Evolutionary conservation across 1,139 yeast species (phyloP).

Genomic region (Tardiomyces blankii): DNA sequence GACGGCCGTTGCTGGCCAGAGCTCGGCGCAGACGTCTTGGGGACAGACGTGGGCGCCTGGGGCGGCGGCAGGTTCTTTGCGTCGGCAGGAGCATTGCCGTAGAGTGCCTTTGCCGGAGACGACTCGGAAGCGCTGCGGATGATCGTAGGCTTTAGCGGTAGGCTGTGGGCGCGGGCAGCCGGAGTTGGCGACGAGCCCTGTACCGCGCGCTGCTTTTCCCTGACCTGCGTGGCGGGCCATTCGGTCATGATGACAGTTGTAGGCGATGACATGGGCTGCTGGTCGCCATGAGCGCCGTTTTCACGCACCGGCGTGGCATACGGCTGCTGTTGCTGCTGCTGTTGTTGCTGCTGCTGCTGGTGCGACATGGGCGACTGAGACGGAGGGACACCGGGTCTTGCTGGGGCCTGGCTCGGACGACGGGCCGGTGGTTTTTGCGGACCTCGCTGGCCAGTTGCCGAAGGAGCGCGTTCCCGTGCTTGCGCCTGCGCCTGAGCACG

Average conservation of each 20-base stretch:
- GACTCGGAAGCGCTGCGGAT: constrained; percentile 7
- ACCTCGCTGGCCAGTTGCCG: background rate
- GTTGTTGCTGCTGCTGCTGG: constrained; percentile 3
- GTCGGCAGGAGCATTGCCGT: constrained; percentile 5
- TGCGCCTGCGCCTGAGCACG: constrained; percentile 10
- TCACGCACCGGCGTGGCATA: constrained; percentile 1
- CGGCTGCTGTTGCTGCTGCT: background rate
- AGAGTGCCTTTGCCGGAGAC: constrained; percentile 22
- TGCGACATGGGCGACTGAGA: background rate
- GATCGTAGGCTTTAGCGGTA: background rate
- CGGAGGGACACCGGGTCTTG: background rate
- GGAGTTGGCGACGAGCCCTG: background rate
- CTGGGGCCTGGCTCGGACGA: background rate
- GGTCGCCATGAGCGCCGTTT: constrained; percentile 19
- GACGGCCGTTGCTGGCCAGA: background rate
- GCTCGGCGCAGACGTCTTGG: constrained; percentile 3
- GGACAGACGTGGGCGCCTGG: constrained; percentile 6
- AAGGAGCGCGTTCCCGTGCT: constrained; percentile 4
- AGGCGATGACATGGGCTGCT: background rate
- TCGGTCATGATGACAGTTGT: background rate
- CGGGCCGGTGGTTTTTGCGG: background rate
- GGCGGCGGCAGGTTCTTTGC: constrained; percentile 3
- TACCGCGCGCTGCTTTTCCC: background rate
- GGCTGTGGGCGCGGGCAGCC: background rate
- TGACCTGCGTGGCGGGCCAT: background rate